A percentile compares a stretch with the other conserved stretches of the same genome.
Evolutionary conservation across 106 monocot genomes (phyloP).

Genomic region (Dendrobium huoshanense): DNA sequence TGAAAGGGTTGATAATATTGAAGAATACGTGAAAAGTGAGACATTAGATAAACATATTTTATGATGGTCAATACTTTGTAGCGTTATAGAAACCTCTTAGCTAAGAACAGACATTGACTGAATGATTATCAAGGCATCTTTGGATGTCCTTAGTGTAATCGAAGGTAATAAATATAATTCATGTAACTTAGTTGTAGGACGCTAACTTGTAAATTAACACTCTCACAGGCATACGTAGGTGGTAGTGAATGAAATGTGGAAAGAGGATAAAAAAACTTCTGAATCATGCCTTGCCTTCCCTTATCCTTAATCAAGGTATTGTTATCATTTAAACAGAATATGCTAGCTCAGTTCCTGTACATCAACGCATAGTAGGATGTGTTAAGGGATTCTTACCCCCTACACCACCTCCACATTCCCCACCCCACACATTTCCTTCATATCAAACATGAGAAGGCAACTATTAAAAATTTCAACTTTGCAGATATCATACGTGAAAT

Average conservation of each 20-base stretch:
- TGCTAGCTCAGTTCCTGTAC: neutral
- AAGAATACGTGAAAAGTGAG: no score
- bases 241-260: neutral
- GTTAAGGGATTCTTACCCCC: neutral
- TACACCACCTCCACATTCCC: neutral
- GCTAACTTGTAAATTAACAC: no score
- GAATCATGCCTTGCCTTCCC: neutral
- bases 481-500: neutral
- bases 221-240: neutral
- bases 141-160: no score
- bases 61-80: no score
- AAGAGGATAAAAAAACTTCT: neutral
- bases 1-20: no score
- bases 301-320: neutral
- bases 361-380: neutral
- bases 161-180: no score
- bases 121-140: no score
- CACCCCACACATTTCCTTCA: neutral
- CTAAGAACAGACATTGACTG: no score
- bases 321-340: neutral
- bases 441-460: conserved; percentile 2
- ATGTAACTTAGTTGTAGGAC: no score
- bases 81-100: no score
- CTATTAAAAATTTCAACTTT: neutral
- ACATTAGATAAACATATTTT: no score